Evolutionary conservation across 2,329 filamentous ascomycete genomes (phyloP), one percentile per base, ranked within the genome.

Genomic region (Ascochyta lentis): DNA sequence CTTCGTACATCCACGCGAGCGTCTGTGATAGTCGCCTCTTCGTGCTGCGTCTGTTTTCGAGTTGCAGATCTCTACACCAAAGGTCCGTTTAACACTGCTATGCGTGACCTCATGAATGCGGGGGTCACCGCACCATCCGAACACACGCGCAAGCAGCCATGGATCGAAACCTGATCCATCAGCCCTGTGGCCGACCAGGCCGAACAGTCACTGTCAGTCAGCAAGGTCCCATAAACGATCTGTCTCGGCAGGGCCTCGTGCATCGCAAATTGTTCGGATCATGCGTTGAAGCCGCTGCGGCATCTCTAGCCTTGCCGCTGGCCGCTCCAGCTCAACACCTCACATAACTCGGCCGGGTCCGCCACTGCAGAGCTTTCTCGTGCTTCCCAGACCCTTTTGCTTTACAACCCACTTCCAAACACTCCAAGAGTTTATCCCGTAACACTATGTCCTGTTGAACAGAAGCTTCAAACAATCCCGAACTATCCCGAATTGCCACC

Each of bases 221-320:
- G 58, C 66, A 54, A 35, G 24, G 45, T 56, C 43, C 55, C 48
- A 57, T 44, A 55, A 54, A 54, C 34, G 54, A 54, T 55, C 54
- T 43, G 47, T 53, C 54, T 53, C 59, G 59, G 59, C 48, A 58
- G 27, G 22, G 22, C 33, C 38, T 62, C 58, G 57, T 54, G 48
- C 41, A 56, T 58, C 61, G 65, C 64, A 56, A 51, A 56, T 51
- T 51, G 45, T 53, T 60, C 60, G 61, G 46, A 48, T 56, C 49
- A 47, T 47, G 29, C 49, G 39, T 34, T 54, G 49, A 62, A 48
- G 67, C 66, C 64, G 66, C 52, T 61, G 54, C 67, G 67, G 67
- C 66, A 68, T 70, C 64, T 59, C 35, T 53, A 39, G 49, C 57
- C 48, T 52, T 67, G 65, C 64, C 66, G 65, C 53, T 57, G 49